phyloP scores from a whole-genome alignment of 139 green algal species.

The Micractinium conductrix region DNA sequence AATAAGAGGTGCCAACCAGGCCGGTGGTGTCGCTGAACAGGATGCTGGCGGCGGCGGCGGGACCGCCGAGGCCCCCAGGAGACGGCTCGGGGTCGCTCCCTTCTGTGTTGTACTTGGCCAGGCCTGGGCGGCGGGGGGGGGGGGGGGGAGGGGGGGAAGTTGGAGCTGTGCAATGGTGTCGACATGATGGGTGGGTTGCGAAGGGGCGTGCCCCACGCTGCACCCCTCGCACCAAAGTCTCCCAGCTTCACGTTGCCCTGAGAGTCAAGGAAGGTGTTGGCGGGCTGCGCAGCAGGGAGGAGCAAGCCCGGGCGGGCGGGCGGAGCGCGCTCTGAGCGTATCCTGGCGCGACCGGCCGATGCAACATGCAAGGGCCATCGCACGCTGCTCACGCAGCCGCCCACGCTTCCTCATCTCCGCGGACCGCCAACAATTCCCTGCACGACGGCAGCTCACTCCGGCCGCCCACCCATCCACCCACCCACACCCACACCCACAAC shows the following conservation, averaged over 20 bases:
- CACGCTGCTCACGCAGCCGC: too few species aligned
- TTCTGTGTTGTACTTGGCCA: conserved; percentile 68
- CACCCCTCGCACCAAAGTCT: conserved; percentile 74
- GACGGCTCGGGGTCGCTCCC: background rate
- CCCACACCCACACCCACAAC: background rate
- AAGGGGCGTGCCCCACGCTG: too few species aligned
- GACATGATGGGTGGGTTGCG: background rate
- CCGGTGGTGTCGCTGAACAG: conserved; percentile 67
- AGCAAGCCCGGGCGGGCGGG: too few species aligned
- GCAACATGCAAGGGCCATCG: background rate
- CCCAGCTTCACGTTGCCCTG: conserved; percentile 85
- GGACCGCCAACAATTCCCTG: too few species aligned
- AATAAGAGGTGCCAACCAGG: conserved; percentile 76
- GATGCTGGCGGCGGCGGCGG: background rate
- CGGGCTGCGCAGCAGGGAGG: background rate
- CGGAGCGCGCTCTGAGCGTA: background rate
- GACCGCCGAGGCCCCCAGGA: background rate
- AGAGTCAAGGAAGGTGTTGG: conserved; percentile 31
- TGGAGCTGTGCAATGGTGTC: background rate
- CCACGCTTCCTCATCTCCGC: too few species aligned
- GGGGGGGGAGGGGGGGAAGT: background rate
- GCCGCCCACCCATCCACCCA: too few species aligned
- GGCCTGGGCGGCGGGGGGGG: background rate
- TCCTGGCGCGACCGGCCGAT: background rate
- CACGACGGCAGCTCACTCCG: too few species aligned